Conservation (phyloP, 495 filamentous ascomycete species). For the Rusavskia elegans region DNA sequence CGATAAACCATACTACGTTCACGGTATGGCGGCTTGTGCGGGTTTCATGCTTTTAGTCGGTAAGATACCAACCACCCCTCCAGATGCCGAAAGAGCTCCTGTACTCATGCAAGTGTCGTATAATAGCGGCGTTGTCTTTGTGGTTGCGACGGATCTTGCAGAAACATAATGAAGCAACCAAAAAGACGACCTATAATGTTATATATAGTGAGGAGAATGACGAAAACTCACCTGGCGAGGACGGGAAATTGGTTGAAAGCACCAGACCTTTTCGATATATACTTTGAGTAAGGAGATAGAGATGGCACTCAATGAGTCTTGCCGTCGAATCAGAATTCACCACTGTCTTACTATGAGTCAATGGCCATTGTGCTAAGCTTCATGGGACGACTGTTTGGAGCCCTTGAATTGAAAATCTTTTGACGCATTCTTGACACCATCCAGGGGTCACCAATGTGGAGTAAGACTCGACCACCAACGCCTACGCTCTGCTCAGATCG, state of each 20-base stretch:
- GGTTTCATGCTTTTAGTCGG: constrained; percentile 30
- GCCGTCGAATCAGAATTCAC: not conserved
- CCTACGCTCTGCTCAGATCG: too few species aligned
- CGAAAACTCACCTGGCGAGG: not conserved
- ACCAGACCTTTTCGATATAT: not conserved
- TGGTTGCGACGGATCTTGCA: not conserved
- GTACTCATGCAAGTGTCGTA: not conserved
- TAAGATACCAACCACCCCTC: not conserved
- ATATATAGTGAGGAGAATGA: not conserved
- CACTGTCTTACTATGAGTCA: not conserved
- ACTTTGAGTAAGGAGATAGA: too few species aligned
- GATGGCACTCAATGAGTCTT: too few species aligned
- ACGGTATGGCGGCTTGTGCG: constrained; percentile 41
- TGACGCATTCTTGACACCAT: too few species aligned
- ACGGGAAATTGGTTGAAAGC: not conserved
- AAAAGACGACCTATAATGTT: not conserved
- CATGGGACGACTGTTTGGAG: too few species aligned
- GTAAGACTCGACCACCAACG: too few species aligned
- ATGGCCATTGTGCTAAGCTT: not conserved
- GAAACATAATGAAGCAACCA: constrained; percentile 1
- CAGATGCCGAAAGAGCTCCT: not conserved
- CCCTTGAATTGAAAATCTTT: too few species aligned
- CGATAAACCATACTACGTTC: constrained; percentile 42
- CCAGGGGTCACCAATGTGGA: too few species aligned
- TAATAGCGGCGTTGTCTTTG: not conserved